Evolutionary conservation across 768 basidiomycete genomes (phyloP).

Genomic region (Leucocoprinus sp.): DNA sequence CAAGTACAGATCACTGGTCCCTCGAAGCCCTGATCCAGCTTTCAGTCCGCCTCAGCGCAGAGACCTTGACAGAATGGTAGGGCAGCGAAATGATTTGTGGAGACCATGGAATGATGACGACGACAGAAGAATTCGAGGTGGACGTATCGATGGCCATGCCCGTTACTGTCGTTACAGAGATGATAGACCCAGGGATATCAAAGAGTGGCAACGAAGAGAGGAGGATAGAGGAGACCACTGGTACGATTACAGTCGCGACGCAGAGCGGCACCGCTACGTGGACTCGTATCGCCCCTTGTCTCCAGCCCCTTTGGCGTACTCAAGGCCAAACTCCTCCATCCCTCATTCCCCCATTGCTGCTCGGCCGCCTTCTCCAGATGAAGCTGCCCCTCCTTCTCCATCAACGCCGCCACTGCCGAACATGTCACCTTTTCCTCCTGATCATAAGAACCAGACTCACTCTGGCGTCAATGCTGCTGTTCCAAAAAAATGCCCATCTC

Average conservation of each 20-base stretch:
- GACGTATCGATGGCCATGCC: conserved; percentile 15
- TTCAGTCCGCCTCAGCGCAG: conserved; percentile 34
- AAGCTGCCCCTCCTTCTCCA: conserved; percentile 11
- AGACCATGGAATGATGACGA: conserved; percentile 24
- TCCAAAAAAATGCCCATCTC: conserved; percentile 8
- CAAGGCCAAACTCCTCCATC: conserved; percentile 16
- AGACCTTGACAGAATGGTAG: conserved; percentile 23
- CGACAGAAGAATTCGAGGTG: conserved; percentile 22
- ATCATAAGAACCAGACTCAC: conserved; percentile 12
- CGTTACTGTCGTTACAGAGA: conserved; percentile 21
- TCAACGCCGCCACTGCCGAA: conserved; percentile 16
- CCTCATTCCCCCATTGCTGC: conserved; percentile 12
- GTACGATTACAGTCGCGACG: conserved; percentile 17
- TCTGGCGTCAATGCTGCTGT: conserved; percentile 2
- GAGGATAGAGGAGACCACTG: conserved; percentile 16
- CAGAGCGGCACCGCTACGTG: conserved; percentile 17
- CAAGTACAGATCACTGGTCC: conserved; percentile 31
- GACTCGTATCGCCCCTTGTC: conserved; percentile 18
- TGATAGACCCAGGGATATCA: conserved; percentile 15
- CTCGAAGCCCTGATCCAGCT: conserved; percentile 25
- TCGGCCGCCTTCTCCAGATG: conserved; percentile 16
- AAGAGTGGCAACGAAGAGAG: not conserved
- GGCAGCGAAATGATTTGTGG: conserved; percentile 11
- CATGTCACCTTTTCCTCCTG: conserved; percentile 15
- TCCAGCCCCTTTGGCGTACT: conserved; percentile 14